A percentile compares a stretch with the other conserved stretches of the same genome.
Evolutionary conservation across 2,329 filamentous ascomycete genomes (phyloP).

Genomic region (Ascochyta lentis): DNA sequence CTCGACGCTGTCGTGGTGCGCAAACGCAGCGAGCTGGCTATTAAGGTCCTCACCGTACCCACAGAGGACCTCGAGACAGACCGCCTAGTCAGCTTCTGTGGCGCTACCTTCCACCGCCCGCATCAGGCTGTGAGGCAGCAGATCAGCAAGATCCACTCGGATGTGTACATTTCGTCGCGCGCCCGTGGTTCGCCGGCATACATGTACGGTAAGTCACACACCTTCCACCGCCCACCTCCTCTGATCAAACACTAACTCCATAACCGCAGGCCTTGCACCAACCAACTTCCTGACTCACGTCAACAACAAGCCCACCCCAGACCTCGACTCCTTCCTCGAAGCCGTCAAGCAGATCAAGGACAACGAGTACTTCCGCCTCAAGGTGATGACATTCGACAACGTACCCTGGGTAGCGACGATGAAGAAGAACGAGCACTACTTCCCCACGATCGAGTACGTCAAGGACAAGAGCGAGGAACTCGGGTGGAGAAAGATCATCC

Average conservation of each 20-base stretch:
- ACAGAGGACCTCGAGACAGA: constrained; percentile 93
- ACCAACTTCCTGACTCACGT: constrained; percentile 98
- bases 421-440: constrained; percentile 99
- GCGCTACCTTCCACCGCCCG: constrained; percentile 88
- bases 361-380: constrained; percentile 96
- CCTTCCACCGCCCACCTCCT: constrained; percentile 68
- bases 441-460: constrained; percentile 70
- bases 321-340: constrained; percentile 79
- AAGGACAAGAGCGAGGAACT: constrained; percentile 61
- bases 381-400: constrained; percentile 98
- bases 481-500: constrained; percentile 65
- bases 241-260: constrained; percentile 63
- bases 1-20: constrained; percentile 88
- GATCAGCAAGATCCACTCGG: constrained; percentile 93
- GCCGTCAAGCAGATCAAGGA: constrained; percentile 89
- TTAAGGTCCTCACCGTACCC: constrained; percentile 83
- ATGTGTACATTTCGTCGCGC: constrained; percentile 92
- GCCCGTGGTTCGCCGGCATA: constrained; percentile 47
- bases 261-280: constrained; percentile 75
- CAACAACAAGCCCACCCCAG: constrained; percentile 84
- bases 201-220: constrained; percentile 48
- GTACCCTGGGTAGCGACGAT: constrained; percentile 99
- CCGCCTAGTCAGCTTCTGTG: constrained; percentile 91
- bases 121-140: constrained; percentile 97
- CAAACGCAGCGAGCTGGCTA: constrained; percentile 76